Conservation (phyloP, 2,329 filamentous ascomycete species). For the Pseudogymnoascus sp. region DNA sequence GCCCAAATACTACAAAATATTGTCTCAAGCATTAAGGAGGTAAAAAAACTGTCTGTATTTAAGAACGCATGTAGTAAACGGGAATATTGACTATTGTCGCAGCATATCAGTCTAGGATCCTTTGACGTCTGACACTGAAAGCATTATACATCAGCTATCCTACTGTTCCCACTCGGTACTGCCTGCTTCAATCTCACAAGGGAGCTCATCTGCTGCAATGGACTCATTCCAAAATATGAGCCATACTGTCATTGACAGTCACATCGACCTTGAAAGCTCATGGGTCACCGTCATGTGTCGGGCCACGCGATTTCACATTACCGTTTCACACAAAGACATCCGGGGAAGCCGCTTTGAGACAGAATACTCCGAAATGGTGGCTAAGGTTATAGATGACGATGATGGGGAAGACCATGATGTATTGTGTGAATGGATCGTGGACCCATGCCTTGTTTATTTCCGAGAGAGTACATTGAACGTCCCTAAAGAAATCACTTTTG, state of each 20-base stretch:
- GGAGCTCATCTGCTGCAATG: constrained; percentile 9
- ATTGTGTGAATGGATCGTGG: constrained; percentile 16
- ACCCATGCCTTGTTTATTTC: constrained; percentile 14
- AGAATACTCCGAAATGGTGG: constrained; percentile 14
- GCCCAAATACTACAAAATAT: not conserved
- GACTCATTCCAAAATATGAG: constrained; percentile 13
- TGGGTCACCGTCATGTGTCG: constrained; percentile 16
- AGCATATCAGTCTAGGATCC: no score
- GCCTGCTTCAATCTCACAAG: constrained; percentile 9
- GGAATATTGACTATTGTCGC: no score
- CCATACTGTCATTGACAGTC: constrained; percentile 12
- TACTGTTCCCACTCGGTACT: not conserved
- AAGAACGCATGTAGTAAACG: no score
- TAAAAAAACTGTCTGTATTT: no score
- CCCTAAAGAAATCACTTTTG: constrained; percentile 13
- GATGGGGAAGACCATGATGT: constrained; percentile 13
- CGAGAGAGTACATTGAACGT: constrained; percentile 14
- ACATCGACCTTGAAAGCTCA: constrained; percentile 13
- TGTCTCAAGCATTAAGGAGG: no score
- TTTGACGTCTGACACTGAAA: no score
- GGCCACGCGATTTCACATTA: constrained; percentile 15
- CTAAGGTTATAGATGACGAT: constrained; percentile 12
- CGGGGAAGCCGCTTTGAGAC: constrained; percentile 11
- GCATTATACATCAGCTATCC: no score
- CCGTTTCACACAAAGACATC: constrained; percentile 14